Evolutionary conservation across 23 red algal species (phyloP), one percentile per base, ranked within the genome.

Genomic region (Gracilaria gracilis): DNA sequence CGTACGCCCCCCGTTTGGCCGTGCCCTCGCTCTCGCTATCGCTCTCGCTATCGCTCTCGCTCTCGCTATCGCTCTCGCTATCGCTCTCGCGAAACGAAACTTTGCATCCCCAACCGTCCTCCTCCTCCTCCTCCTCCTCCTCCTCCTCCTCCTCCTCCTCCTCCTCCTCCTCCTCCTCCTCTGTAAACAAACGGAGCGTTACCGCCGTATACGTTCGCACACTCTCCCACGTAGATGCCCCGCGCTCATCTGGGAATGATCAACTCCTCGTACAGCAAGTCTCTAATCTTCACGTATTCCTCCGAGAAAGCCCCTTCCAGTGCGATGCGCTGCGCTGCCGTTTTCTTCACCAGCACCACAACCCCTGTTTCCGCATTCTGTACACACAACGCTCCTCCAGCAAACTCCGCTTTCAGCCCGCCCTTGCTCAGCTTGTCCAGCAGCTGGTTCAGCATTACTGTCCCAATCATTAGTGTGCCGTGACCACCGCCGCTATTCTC

Each of bases 201-300:
- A n/a, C n/a, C n/a, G n/a, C n/a, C n/a, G n/a, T n/a, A n/a, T n/a
- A n/a, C n/a, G n/a, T n/a, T n/a, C n/a, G n/a, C n/a, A n/a, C n/a
- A n/a, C n/a, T n/a, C n/a, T n/a, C n/a, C n/a, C n/a, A n/a, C n/a
- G n/a, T n/a, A n/a, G n/a, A n/a, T n/a, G 42, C 11, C 42, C 51
- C 51, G 17, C 12, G 16, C 1, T 80, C 47, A 90, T 44, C 74
- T 47, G 16, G 87, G 87, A 33, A 92, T 92, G 17, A 96, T 66
- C 39, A 92, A 88, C 47, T 96, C 90, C 38, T 91, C 77, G 73
- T 96, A 96, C 35, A 99, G 49, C n/a, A 96, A 20, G 50, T 99
- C 93, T 31, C 92, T 72, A 42, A 99, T 91, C 32, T 83, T 85
- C 48, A 96, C 86, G 86, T 96, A 99, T 65, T 99, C 97, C 55